Percentiles rank a stretch among this genome's conserved stretches.
Conservation (phyloP, 225 moss, liverwort and hornwort genomes). For the Bryum argenteum region DNA sequence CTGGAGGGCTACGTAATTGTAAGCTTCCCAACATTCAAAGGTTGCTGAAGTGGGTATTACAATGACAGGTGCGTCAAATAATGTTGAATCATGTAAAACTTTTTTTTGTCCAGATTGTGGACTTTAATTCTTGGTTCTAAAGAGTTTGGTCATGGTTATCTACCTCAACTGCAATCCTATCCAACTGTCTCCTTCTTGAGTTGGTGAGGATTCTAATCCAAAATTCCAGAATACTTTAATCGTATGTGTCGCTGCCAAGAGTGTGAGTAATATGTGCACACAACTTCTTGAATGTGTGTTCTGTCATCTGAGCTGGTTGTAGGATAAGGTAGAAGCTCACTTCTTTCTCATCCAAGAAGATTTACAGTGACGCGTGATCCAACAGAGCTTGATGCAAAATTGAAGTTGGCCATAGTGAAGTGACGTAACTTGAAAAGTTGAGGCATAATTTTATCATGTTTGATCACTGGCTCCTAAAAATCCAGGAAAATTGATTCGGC, state of each 20-base stretch:
- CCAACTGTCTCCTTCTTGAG: not conserved
- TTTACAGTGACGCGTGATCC: not conserved
- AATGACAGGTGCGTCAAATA: not conserved
- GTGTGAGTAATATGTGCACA: conserved; percentile 3
- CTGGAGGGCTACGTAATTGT: too few species aligned
- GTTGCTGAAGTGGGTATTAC: conserved; percentile 1
- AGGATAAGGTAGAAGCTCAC: not conserved
- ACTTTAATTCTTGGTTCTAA: not conserved
- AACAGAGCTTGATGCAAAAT: too few species aligned
- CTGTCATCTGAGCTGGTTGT: not conserved
- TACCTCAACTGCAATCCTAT: not conserved
- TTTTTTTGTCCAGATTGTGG: not conserved
- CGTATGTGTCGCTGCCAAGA: not conserved
- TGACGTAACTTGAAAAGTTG: too few species aligned
- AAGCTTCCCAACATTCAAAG: not conserved
- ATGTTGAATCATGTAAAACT: not conserved
- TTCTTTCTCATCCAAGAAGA: not conserved
- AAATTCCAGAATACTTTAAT: not conserved
- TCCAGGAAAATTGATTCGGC: too few species aligned
- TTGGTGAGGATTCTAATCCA: not conserved
- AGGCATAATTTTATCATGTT: too few species aligned
- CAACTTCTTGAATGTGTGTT: not conserved
- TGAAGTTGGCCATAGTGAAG: too few species aligned
- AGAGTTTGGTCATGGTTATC: not conserved
- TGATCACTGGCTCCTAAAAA: too few species aligned